A percentile compares a stretch with the other conserved stretches of the same genome.
phyloP scores from a whole-genome alignment of 257 asterid genomes.

The Nemophila menziesii region DNA sequence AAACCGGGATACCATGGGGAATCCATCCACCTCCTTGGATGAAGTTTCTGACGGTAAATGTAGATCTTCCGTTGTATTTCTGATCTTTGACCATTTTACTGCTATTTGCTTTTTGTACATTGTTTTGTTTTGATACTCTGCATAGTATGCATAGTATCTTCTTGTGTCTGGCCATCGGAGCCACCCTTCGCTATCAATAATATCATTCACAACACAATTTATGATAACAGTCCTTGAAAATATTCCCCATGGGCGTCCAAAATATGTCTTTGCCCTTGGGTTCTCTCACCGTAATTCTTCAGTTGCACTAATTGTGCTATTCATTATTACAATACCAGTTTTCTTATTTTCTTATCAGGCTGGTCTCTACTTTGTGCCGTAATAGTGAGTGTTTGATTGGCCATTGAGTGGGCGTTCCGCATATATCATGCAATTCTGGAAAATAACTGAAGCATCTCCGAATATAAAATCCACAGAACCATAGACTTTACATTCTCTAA shows the following conservation, averaged over 20 bases:
- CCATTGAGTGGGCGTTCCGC: conserved; percentile 20
- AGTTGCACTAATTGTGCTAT: conserved; percentile 19
- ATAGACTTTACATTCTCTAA: conserved; percentile 12
- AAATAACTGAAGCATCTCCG: conserved; percentile 20
- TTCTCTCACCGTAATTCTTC: conserved; percentile 14
- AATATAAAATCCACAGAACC: conserved; percentile 32
- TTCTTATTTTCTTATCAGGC: conserved; percentile 26
- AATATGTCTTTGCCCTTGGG: conserved; percentile 17
- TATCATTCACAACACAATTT: conserved; percentile 13
- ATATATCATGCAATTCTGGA: conserved; percentile 23
- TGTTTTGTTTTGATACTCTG: conserved; percentile 23
- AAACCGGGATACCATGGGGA: too few relatives aligned
- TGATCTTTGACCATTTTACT: too few relatives aligned
- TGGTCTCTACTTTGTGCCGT: conserved; percentile 24
- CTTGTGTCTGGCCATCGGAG: conserved; percentile 26
- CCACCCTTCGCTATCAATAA: too few relatives aligned
- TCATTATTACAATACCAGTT: conserved; percentile 23
- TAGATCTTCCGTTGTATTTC: too few relatives aligned
- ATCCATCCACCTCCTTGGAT: too few relatives aligned
- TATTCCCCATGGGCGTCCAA: conserved; percentile 27
- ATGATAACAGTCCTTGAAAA: conserved; percentile 21
- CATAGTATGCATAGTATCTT: conserved; percentile 20
- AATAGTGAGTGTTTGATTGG: conserved; percentile 23
- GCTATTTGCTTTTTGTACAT: too few relatives aligned
- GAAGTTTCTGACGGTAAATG: too few relatives aligned